Evolutionary conservation across 192 early-diverging fungal species (phyloP).

Genomic region (Diversispora epigaea): DNA sequence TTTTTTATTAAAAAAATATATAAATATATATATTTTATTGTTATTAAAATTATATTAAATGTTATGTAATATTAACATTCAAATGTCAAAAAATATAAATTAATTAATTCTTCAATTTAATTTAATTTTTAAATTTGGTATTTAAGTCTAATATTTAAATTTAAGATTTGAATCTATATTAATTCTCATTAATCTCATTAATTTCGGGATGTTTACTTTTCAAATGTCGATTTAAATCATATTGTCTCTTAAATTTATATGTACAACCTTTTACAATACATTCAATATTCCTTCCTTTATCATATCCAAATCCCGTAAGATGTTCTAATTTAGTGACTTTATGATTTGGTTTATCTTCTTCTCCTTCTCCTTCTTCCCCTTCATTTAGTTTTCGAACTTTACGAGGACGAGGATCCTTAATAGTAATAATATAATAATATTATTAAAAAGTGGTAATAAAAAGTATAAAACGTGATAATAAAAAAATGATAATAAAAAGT

Average conservation of each 20-base stretch:
- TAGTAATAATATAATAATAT: background rate
- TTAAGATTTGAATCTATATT: too few species aligned
- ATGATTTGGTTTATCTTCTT: background rate
- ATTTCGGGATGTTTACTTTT: conserved; percentile 14
- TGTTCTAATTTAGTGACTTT: conserved; percentile 7
- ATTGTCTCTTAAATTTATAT: conserved; percentile 21
- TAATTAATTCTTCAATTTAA: too few species aligned
- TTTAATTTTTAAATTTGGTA: too few species aligned
- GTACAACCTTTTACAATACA: background rate
- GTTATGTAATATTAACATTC: too few species aligned
- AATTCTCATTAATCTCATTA: background rate
- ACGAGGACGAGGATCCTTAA: background rate
- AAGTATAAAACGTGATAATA: too few species aligned
- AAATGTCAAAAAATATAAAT: too few species aligned
- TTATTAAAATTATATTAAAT: too few species aligned
- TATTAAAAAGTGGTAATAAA: background rate
- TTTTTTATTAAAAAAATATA: too few species aligned
- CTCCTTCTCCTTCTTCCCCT: background rate
- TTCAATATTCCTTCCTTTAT: conserved; percentile 12
- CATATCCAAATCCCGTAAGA: conserved; percentile 16
- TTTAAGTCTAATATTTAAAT: too few species aligned
- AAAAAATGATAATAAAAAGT: too few species aligned
- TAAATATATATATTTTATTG: too few species aligned
- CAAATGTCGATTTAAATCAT: conserved; percentile 26
- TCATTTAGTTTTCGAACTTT: background rate